These are phyloP conservation scores for Globisporangium spinosum DNA, from an alignment of 352 stramenopile species.

Conservation along the genomic window DNA sequence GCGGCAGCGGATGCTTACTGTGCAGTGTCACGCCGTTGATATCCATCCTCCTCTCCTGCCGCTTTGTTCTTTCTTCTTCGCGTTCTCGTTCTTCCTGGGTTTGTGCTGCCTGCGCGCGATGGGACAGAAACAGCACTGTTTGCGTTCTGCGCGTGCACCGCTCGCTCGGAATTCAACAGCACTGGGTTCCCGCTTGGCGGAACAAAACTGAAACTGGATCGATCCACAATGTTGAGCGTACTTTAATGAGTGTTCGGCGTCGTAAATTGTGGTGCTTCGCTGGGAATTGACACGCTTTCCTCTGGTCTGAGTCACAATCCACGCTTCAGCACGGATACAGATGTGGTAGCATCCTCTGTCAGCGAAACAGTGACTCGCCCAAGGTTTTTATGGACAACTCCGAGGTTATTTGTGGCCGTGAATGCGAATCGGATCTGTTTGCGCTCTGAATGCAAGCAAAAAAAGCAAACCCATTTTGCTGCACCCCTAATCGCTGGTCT, in stretches of 20 bases:
- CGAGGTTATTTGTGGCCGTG: not conserved
- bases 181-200: too few relatives aligned
- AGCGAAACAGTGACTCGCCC: not conserved
- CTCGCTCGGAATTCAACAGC: not conserved
- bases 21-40: conserved; percentile 8
- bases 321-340: too few relatives aligned
- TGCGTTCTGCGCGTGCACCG: not conserved
- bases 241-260: too few relatives aligned
- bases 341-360: too few relatives aligned
- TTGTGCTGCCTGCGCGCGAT: not conserved
- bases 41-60: not conserved
- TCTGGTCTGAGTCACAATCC: too few relatives aligned
- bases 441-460: not conserved
- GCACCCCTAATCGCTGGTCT: not conserved
- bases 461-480: not conserved
- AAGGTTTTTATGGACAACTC: not conserved
- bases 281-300: too few relatives aligned
- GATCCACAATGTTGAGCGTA: too few relatives aligned
- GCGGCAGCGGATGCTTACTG: not conserved
- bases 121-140: conserved; percentile 10
- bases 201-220: not conserved
- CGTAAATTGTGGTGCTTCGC: too few relatives aligned
- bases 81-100: conserved; percentile 9
- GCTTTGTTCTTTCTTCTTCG: not conserved
- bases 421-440: not conserved